Evolutionary conservation across 108 stramenopile genomes (phyloP).

Genomic region (Cyclotella baltica): DNA sequence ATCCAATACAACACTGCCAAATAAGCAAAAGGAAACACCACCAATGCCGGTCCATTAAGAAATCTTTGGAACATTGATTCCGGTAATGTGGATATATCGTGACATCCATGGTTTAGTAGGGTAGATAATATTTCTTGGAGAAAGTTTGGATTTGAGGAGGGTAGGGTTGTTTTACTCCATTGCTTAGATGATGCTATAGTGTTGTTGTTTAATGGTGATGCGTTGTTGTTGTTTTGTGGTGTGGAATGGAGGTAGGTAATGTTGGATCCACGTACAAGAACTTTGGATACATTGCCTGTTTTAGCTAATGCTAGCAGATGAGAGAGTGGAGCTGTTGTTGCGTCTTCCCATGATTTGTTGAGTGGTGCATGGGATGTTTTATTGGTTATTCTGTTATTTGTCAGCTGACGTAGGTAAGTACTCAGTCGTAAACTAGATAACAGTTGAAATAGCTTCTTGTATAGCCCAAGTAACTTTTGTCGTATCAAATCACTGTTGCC

Average conservation of each 20-base stretch:
- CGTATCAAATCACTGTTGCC: conserved; percentile 3
- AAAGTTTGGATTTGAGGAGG: conserved; percentile 56
- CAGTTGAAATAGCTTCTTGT: neutral
- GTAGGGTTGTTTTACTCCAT: conserved; percentile 74
- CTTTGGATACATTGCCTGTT: conserved; percentile 33
- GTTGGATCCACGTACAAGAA: conserved; percentile 38
- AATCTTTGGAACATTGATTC: conserved; percentile 56
- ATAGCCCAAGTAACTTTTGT: neutral
- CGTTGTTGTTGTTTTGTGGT: neutral
- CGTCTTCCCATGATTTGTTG: conserved; percentile 10
- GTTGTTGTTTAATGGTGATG: neutral
- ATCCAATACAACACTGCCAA: conserved; percentile 79
- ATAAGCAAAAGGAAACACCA: conserved; percentile 84
- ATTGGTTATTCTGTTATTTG: neutral
- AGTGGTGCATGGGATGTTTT: neutral
- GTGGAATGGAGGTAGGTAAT: conserved; percentile 34
- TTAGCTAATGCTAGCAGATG: conserved; percentile 44
- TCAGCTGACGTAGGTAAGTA: neutral
- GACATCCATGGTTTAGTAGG: conserved; percentile 53
- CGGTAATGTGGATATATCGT: conserved; percentile 71
- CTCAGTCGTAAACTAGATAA: neutral
- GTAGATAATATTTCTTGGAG: conserved; percentile 64
- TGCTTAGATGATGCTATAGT: conserved; percentile 19
- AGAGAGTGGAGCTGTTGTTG: conserved; percentile 30
- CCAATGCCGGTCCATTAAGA: conserved; percentile 62